Evolutionary conservation across 2,329 filamentous ascomycete genomes (phyloP).

Genomic region (Botrytis deweyae): DNA sequence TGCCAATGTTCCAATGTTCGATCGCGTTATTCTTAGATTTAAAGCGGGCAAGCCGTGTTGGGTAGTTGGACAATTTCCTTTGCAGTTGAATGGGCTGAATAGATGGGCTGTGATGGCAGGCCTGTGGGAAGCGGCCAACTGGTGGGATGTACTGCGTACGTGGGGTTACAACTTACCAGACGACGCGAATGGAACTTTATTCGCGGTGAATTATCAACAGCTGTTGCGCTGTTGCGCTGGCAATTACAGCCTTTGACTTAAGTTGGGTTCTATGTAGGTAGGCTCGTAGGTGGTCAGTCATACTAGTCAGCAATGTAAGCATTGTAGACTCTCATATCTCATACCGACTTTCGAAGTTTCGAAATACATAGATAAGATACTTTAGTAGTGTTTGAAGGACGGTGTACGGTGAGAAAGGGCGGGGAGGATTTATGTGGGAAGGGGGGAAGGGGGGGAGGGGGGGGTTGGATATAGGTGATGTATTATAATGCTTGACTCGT

Average conservation of each 20-base stretch:
- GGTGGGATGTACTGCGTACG: constrained; percentile 7
- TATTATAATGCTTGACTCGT: constrained; percentile 4
- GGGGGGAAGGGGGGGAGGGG: neutral
- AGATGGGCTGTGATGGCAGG: neutral
- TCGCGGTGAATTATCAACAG: neutral
- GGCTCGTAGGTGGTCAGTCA: neutral
- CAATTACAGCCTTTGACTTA: neutral
- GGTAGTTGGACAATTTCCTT: neutral
- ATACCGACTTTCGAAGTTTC: constrained; percentile 8
- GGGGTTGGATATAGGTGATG: neutral
- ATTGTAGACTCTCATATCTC: neutral
- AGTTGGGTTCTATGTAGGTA: neutral
- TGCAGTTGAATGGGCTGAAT: neutral
- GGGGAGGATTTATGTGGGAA: constrained; percentile 5
- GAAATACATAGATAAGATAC: neutral
- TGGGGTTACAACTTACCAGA: neutral
- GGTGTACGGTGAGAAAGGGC: neutral
- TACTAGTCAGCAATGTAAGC: neutral
- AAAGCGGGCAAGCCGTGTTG: neutral
- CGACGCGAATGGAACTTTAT: neutral
- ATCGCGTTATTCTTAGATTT: constrained; percentile 3
- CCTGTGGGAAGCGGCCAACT: constrained; percentile 7
- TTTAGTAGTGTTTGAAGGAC: neutral
- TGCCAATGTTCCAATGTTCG: neutral
- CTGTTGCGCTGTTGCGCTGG: constrained; percentile 12